phyloP scores from a whole-genome alignment of 208 protist genomes.

The Wallacemonas sp. region DNA sequence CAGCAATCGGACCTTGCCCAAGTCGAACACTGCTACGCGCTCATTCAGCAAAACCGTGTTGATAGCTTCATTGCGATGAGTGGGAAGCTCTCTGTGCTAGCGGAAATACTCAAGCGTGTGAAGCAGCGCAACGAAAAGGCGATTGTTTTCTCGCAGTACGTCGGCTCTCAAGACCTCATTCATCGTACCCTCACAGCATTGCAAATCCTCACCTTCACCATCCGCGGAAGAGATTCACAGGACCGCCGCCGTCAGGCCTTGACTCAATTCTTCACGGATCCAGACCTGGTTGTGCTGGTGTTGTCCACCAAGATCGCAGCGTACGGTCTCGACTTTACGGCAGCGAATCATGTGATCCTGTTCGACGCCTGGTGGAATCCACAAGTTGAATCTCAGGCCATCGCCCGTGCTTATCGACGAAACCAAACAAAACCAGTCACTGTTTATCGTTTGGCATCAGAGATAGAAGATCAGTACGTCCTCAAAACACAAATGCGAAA shows the following conservation, averaged over 20 bases:
- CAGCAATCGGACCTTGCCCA: conserved; percentile 29
- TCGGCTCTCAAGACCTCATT: conserved; percentile 82
- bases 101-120: conserved; percentile 57
- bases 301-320: conserved; percentile 97
- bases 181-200: conserved; percentile 55
- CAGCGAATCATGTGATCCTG: conserved; percentile 98
- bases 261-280: conserved; percentile 57
- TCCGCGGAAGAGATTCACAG: conserved; percentile 71
- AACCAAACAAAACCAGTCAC: conserved; percentile 96
- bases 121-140: conserved; percentile 58
- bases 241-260: conserved; percentile 56
- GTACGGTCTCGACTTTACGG: conserved; percentile 98
- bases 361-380: conserved; percentile 99
- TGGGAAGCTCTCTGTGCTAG: conserved; percentile 75
- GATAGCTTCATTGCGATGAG: conserved; percentile 61
- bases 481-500: conserved; percentile 73
- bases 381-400: conserved; percentile 97
- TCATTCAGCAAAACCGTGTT: conserved; percentile 42
- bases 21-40: conserved; percentile 42
- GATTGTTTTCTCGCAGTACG: conserved; percentile 90
- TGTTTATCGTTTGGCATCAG: conserved; percentile 95
- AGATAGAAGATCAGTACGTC: conserved; percentile 49
- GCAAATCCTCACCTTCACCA: conserved; percentile 49
- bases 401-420: conserved; percentile 96
- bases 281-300: conserved; percentile 75